phyloP scores from a whole-genome alignment of 495 filamentous ascomycete genomes.

The Neurospora sp. region DNA sequence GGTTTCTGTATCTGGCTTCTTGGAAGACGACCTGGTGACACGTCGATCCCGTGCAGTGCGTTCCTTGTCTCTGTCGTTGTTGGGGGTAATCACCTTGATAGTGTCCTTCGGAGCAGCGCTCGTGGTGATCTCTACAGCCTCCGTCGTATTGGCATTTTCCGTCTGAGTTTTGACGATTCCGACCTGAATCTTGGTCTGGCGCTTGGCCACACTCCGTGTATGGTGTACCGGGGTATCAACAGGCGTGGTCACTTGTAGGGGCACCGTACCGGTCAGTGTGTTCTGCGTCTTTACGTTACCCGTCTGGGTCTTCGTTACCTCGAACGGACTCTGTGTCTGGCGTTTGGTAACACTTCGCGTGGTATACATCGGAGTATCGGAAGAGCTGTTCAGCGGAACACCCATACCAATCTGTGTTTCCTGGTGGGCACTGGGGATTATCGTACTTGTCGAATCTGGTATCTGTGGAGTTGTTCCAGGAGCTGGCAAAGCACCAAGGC shows the following conservation, averaged over 20 bases:
- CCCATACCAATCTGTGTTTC: too few relatives aligned
- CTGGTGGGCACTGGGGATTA: too few relatives aligned
- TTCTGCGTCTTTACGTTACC: not conserved
- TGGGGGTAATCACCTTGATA: not conserved
- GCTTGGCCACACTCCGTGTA: not conserved
- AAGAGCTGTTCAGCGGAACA: not conserved
- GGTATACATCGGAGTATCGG: not conserved
- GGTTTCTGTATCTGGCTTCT: not conserved
- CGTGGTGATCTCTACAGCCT: not conserved
- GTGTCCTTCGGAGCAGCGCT: not conserved
- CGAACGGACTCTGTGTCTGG: not conserved
- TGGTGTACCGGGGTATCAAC: not conserved
- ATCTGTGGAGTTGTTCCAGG: not conserved
- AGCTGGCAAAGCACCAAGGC: slow-evolving; percentile 18
- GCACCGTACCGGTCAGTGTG: not conserved
- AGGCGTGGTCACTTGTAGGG: not conserved
- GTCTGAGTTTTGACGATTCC: not conserved
- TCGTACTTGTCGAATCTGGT: not conserved
- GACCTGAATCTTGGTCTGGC: not conserved
- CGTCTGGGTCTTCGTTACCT: not conserved
- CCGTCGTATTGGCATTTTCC: not conserved
- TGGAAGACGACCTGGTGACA: not conserved
- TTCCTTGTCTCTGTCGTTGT: not conserved
- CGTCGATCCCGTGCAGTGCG: not conserved
- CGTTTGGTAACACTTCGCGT: not conserved